phyloP scores from a whole-genome alignment of 2,329 filamentous ascomycete species.

The Pseudocercospora macadamiae region DNA sequence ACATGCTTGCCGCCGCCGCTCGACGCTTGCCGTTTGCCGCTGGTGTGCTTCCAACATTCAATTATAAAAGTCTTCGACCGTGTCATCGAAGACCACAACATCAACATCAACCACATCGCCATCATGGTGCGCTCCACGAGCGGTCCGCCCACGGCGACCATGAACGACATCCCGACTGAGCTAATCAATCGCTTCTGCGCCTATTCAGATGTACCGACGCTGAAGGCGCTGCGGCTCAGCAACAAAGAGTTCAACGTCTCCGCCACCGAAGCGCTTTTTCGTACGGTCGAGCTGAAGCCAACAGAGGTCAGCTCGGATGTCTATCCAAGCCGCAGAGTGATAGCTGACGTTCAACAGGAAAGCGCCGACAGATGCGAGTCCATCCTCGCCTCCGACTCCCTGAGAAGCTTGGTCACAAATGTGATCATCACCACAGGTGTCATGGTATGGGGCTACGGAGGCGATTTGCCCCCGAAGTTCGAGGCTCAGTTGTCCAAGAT shows the following conservation, averaged over 20 bases:
- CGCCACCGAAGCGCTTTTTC: background rate
- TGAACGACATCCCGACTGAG: background rate
- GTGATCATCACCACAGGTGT: background rate
- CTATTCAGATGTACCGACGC: background rate
- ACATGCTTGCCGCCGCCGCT: too few species aligned
- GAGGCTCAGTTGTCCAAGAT: background rate
- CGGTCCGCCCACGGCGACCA: background rate
- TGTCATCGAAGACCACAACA: background rate
- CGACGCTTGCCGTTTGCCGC: too few species aligned
- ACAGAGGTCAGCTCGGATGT: background rate
- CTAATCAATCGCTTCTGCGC: background rate
- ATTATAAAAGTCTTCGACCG: too few species aligned
- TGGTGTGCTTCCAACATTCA: too few species aligned
- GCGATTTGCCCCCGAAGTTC: background rate
- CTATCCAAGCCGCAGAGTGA: background rate
- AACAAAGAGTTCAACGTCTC: background rate
- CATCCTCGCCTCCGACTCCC: background rate
- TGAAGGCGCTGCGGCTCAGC: background rate
- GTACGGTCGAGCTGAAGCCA: background rate
- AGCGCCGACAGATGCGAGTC: background rate
- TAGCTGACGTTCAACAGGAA: background rate
- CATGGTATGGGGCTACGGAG: background rate
- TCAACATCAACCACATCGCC: background rate
- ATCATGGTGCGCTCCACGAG: background rate
- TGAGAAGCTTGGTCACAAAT: background rate